phyloP scores from a whole-genome alignment of 192 early-diverging fungal species.

The Phycomyces nitens region DNA sequence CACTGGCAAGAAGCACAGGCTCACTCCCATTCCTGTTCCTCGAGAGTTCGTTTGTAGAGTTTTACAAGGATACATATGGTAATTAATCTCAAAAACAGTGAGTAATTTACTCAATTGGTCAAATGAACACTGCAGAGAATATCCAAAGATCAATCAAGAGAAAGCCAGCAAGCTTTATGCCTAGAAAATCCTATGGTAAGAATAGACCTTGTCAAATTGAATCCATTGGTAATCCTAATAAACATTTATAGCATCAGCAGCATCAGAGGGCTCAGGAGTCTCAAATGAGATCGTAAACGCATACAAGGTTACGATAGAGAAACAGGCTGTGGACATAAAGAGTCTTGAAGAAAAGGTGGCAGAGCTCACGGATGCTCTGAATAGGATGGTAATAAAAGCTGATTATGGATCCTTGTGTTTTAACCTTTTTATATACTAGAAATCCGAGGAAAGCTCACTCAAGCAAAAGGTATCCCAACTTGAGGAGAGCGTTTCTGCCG shows the following conservation, averaged over 20 bases:
- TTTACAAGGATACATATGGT: constrained; percentile 83
- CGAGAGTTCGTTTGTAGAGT: constrained; percentile 79
- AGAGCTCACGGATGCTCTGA: background rate
- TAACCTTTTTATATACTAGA: background rate
- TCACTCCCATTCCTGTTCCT: constrained; percentile 70
- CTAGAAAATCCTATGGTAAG: background rate
- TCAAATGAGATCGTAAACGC: background rate
- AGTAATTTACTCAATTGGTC: constrained; percentile 19
- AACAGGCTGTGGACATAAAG: constrained; percentile 16
- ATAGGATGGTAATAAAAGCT: background rate
- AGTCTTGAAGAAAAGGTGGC: constrained; percentile 7
- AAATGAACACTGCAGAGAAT: too few species aligned
- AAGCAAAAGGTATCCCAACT: constrained; percentile 9
- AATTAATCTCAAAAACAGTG: constrained; percentile 24
- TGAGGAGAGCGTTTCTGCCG: constrained; percentile 11
- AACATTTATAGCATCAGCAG: background rate
- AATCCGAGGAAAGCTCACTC: background rate
- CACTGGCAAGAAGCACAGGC: constrained; percentile 28
- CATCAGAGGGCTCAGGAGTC: background rate
- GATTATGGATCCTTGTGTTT: background rate
- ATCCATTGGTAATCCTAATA: background rate
- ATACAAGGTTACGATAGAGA: constrained; percentile 10
- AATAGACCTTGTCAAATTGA: background rate
- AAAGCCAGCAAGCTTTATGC: constrained; percentile 30
- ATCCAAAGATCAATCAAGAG: constrained; percentile 41